Conservation (phyloP, 352 stramenopile genomes). For the Globisporangium carolinianum region DNA sequence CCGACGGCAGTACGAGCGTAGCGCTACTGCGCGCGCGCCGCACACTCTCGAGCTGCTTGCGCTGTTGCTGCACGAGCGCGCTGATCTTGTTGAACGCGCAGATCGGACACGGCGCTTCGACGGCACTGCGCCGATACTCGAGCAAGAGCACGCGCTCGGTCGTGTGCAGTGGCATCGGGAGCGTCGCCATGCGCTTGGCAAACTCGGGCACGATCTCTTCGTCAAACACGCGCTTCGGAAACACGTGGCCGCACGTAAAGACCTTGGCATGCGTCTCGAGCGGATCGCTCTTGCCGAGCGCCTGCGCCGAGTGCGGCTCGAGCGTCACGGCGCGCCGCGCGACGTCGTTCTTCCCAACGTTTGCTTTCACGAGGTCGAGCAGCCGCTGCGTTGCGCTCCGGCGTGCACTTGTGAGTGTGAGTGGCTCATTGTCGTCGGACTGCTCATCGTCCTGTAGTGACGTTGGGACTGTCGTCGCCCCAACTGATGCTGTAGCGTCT, state of each 20-base stretch:
- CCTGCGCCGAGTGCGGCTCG: constrained; percentile 49
- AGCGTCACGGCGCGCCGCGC: constrained; percentile 43
- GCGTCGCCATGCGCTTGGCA: constrained; percentile 67
- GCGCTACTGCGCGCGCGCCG: neutral
- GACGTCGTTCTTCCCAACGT: constrained; percentile 69
- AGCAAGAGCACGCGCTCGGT: constrained; percentile 58
- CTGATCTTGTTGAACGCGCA: constrained; percentile 82
- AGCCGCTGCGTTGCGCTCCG: constrained; percentile 24
- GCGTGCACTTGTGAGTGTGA: neutral
- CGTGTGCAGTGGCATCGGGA: constrained; percentile 48
- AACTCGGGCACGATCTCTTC: constrained; percentile 80
- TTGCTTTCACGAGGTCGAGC: constrained; percentile 65
- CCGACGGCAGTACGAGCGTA: neutral
- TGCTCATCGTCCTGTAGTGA: neutral
- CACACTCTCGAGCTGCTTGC: constrained; percentile 3
- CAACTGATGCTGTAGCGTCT: neutral
- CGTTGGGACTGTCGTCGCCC: neutral
- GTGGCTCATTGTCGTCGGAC: neutral
- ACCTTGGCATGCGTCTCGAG: constrained; percentile 83
- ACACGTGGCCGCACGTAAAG: constrained; percentile 80
- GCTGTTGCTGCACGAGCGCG: constrained; percentile 34
- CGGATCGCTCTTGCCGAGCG: constrained; percentile 74
- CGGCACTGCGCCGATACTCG: constrained; percentile 53
- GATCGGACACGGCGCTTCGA: constrained; percentile 74
- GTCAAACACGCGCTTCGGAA: constrained; percentile 81